These are phyloP conservation scores for Volvariella volvacea DNA, from an alignment of 1,284 basidiomycete species.

Conservation along the genomic window DNA sequence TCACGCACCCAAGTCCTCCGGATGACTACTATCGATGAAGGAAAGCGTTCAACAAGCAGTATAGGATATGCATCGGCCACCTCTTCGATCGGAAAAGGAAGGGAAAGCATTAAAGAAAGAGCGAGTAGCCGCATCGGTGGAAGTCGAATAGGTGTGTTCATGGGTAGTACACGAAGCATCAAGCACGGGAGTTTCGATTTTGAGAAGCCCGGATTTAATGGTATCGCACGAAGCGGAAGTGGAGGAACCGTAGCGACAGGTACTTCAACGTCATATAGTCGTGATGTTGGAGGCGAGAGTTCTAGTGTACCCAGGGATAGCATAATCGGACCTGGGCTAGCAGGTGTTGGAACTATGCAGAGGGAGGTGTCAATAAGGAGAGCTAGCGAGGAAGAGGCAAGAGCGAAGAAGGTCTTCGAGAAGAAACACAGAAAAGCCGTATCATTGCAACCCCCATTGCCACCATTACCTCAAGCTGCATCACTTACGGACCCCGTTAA, in stretches of 20 bases:
- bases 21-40: slow-evolving; percentile 8
- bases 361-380: slow-evolving; percentile 28
- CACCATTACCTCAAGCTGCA: slow-evolving; percentile 6
- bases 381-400: slow-evolving; percentile 27
- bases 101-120: slow-evolving; percentile 14
- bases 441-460: slow-evolving; percentile 1
- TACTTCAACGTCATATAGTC: slow-evolving; percentile 14
- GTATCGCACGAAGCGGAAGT: slow-evolving; percentile 20
- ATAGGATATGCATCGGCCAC: slow-evolving; percentile 9
- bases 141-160: slow-evolving; percentile 16
- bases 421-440: slow-evolving; percentile 10
- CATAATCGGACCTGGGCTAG: slow-evolving; percentile 28
- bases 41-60: background rate
- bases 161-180: slow-evolving; percentile 26
- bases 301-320: slow-evolving; percentile 19
- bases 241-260: slow-evolving; percentile 22
- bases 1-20: slow-evolving; percentile 1
- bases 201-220: slow-evolving; percentile 42
- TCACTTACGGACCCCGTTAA: slow-evolving; percentile 14
- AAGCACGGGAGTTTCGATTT: slow-evolving; percentile 70
- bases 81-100: slow-evolving; percentile 15
- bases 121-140: slow-evolving; percentile 9
- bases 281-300: slow-evolving; percentile 15
- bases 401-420: slow-evolving; percentile 13
- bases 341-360: slow-evolving; percentile 34